Percentiles rank a stretch among this genome's conserved stretches.
Evolutionary conservation across 768 basidiomycete species (phyloP).

Genomic region (Tricholoma sp.): DNA sequence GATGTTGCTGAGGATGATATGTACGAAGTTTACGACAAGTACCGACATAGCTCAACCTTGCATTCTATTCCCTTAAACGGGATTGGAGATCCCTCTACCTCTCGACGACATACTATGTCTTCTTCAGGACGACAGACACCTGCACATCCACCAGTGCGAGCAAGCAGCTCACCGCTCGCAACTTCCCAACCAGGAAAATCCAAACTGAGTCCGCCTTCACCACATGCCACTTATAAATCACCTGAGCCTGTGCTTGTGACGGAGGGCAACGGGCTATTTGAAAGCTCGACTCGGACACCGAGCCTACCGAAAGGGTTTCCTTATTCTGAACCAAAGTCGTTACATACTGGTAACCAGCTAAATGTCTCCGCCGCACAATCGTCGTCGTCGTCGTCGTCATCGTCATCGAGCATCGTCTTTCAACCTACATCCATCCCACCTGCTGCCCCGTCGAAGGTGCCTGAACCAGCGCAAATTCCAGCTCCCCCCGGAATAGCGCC

Average conservation of each 20-base stretch:
- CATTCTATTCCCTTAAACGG: neutral
- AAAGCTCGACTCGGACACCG: slow-evolving; percentile 9
- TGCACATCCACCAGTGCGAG: slow-evolving; percentile 6
- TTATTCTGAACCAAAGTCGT: slow-evolving; percentile 5
- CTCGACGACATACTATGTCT: neutral
- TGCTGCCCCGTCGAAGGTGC: neutral
- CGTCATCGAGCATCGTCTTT: neutral
- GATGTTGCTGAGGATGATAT: slow-evolving; percentile 3
- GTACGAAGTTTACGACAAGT: slow-evolving; percentile 3
- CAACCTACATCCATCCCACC: neutral
- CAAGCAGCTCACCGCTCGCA: slow-evolving; percentile 9
- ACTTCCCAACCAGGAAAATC: slow-evolving; percentile 14
- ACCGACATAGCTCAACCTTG: neutral
- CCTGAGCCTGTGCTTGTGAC: slow-evolving; percentile 11
- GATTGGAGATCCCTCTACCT: neutral
- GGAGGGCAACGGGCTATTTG: slow-evolving; percentile 9
- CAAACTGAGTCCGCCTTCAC: slow-evolving; percentile 5
- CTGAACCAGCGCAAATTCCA: neutral
- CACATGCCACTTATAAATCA: slow-evolving; percentile 4
- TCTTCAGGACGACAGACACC: slow-evolving; percentile 2
- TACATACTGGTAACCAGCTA: neutral
- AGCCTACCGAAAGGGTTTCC: slow-evolving; percentile 14
- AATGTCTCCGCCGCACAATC: neutral
- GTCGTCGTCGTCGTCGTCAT: neutral
- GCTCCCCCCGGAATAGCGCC: neutral